Percentiles rank a stretch among this genome's conserved stretches.
Conservation (phyloP, 345 rosid species). For the Linum tenue region DNA sequence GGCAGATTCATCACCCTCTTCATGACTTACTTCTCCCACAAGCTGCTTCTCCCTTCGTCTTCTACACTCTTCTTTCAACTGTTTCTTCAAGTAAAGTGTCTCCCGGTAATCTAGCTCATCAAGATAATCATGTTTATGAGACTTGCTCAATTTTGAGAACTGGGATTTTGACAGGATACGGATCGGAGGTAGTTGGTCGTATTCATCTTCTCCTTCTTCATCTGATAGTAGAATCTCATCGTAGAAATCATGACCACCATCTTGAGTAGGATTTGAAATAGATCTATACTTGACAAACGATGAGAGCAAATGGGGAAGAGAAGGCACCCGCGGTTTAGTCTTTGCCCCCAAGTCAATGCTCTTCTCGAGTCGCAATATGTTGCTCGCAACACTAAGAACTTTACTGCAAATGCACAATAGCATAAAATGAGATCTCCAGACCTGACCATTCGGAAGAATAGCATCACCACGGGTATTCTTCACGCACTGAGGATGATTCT, state of each 20-base stretch:
- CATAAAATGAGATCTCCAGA: constrained; percentile 72
- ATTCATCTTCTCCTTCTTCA: constrained; percentile 65
- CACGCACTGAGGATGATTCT: constrained; percentile 67
- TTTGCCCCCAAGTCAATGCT: constrained; percentile 57
- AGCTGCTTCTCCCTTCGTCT: constrained; percentile 42
- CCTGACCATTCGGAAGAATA: constrained; percentile 75
- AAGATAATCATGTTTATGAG: constrained; percentile 69
- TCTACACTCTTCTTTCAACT: constrained; percentile 58
- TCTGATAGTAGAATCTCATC: constrained; percentile 42
- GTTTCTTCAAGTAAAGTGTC: constrained; percentile 75
- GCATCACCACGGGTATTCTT: constrained; percentile 59
- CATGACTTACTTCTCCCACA: constrained; percentile 23
- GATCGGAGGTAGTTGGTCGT: constrained; percentile 78
- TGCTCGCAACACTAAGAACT: constrained; percentile 66
- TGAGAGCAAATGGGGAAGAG: constrained; percentile 88
- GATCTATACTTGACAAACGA: constrained; percentile 54
- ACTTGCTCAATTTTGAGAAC: constrained; percentile 52
- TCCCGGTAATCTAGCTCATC: constrained; percentile 89
- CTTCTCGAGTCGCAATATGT: constrained; percentile 48
- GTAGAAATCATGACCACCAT: constrained; percentile 29
- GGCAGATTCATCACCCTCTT: constrained; percentile 23
- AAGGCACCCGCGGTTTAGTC: constrained; percentile 44
- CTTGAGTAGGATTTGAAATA: constrained; percentile 36
- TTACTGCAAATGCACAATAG: constrained; percentile 59
- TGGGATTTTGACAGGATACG: constrained; percentile 69